Evolutionary conservation across 352 stramenopile species (phyloP).

Genomic region (Phytopythium litorale): DNA sequence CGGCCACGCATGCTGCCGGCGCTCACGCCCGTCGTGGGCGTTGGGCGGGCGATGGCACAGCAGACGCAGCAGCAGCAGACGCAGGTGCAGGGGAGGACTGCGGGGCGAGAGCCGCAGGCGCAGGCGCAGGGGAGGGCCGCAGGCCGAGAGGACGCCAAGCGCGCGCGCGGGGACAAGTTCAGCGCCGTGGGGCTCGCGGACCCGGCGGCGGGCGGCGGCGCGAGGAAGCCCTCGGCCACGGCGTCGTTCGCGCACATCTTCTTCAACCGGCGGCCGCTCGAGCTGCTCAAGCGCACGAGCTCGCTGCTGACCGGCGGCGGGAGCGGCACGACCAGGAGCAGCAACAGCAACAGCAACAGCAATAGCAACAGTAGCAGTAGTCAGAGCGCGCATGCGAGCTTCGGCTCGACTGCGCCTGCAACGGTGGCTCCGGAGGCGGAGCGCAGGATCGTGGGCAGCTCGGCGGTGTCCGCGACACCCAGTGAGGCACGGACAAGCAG

Average conservation of each 20-base stretch:
- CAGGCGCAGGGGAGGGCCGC: not conserved
- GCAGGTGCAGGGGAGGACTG: no score
- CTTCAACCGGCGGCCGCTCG: constrained; percentile 41
- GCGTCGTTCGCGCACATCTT: constrained; percentile 29
- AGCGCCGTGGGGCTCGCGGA: constrained; percentile 6
- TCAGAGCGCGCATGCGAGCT: constrained; percentile 12
- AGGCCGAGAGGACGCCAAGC: constrained; percentile 1
- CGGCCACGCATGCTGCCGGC: constrained; percentile 4
- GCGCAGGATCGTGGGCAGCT: not conserved
- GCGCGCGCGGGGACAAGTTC: constrained; percentile 5
- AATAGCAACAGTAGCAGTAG: constrained; percentile 16
- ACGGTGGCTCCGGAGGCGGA: not conserved
- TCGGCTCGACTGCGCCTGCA: not conserved
- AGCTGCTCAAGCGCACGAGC: constrained; percentile 35
- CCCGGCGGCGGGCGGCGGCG: not conserved
- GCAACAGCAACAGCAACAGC: not conserved
- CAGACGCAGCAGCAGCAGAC: not conserved
- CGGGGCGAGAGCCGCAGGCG: not conserved
- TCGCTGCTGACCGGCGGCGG: constrained; percentile 17
- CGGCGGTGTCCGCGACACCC: not conserved
- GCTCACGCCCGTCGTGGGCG: not conserved
- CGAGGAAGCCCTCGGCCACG: constrained; percentile 27
- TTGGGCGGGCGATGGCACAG: not conserved
- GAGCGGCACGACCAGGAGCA: not conserved
- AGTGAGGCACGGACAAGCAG: not conserved